Evolutionary conservation across 2,329 filamentous ascomycete species (phyloP), one percentile per base, ranked within the genome.

Genomic region (Ophiobolus disseminans): DNA sequence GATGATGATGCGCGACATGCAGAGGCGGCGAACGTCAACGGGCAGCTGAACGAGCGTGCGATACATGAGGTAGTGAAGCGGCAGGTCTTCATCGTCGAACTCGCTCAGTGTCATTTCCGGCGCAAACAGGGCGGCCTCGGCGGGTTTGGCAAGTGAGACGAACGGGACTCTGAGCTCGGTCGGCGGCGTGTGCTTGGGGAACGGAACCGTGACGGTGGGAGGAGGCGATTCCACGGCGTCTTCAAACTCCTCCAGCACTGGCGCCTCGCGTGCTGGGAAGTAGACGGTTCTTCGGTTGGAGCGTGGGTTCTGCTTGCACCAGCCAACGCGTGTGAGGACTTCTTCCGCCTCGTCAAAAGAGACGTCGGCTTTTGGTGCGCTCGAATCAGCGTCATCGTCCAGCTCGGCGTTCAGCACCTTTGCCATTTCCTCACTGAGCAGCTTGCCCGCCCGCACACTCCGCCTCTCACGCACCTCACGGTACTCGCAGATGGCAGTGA

Each of bases 401-500:
- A 66, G 79, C 48, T 76, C 73, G 17, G 78, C 72, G 16, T 81
- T 80, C 3, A 93, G 70, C 14, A 89, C 69, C 46, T 81, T 82
- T 60, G 86, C 89, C 61, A 91, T 86, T 47, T 86, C 82, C 59
- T 87, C 80, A 34, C 88, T 82, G 16, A 97, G 76, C 48, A 82
- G 72, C 65, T 86, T 92, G 50, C 88, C 91, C 25, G 85, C 91
- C 57, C 94, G 82, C 11, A 90, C 80, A 30, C 84, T 93, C 44
- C 90, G 82, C 47, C 80, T 83, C 44, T 84, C 85, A 13, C 81
- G 79, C 1, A 96, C 84, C 69, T 96, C 91, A 44, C 90, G 86
- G 70, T 91, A 96, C 74, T 99, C 94, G 67, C 92, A 97, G 5
- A 97, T 81, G 5, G 87, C 89, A 0, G 91, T 96, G 17, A 95